Conservation (phyloP, 257 asterid species). For the Nicotiana noctiflora region DNA sequence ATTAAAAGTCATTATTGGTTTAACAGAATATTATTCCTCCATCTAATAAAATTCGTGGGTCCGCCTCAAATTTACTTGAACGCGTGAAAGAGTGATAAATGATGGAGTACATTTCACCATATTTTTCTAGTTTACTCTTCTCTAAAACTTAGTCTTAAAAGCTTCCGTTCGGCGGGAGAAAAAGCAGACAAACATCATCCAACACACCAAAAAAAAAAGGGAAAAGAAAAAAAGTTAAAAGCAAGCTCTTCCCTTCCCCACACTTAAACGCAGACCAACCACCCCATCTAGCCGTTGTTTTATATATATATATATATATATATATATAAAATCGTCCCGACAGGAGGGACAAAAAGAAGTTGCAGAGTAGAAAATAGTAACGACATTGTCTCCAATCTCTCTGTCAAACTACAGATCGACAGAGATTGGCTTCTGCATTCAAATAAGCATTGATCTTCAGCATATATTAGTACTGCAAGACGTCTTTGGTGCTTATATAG, state of each 20-base stretch:
- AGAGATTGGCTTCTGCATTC: too few species aligned
- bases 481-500: not conserved
- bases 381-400: too few species aligned
- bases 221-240: not conserved
- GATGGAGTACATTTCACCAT: not conserved
- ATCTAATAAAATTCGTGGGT: too few species aligned
- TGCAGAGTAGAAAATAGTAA: too few species aligned
- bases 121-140: too few species aligned
- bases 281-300: not conserved
- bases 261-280: not conserved
- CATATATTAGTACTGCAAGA: not conserved
- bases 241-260: not conserved
- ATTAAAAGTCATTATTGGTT: too few species aligned
- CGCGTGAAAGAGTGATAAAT: not conserved
- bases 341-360: not conserved
- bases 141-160: too few species aligned
- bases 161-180: not conserved
- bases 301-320: not conserved
- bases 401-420: too few species aligned
- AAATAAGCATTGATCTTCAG: not conserved
- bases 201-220: not conserved
- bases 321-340: not conserved
- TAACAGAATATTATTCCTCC: too few species aligned
- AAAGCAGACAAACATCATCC: not conserved
- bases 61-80: not conserved